These are phyloP conservation scores for Eucalyptus lansdowneana DNA, from an alignment of 345 rosid genomes.

Conservation along the genomic window DNA sequence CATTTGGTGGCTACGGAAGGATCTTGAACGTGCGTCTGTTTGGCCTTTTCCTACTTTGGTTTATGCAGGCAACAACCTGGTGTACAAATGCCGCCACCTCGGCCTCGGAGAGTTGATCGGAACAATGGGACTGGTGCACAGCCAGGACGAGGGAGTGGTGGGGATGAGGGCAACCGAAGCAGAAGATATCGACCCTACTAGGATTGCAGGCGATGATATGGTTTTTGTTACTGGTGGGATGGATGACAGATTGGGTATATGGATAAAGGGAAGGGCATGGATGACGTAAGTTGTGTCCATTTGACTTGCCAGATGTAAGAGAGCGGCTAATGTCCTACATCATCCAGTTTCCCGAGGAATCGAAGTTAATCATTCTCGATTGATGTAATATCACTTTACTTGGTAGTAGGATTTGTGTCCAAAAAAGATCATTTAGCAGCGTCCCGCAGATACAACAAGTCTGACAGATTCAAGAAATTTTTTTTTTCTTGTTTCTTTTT, in stretches of 20 bases:
- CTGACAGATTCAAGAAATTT: not conserved
- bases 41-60: not conserved
- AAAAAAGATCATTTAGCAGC: not conserved
- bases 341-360: not conserved
- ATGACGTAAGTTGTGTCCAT: not conserved
- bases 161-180: slow-evolving; percentile 57
- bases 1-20: not conserved
- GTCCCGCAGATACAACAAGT: not conserved
- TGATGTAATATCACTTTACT: not conserved
- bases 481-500: not conserved
- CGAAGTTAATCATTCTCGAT: not conserved
- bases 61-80: slow-evolving; percentile 92
- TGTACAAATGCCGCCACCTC: slow-evolving; percentile 57
- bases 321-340: not conserved
- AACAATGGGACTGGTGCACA: slow-evolving; percentile 52
- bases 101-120: slow-evolving; percentile 72
- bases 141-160: slow-evolving; percentile 41
- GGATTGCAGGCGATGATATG: not conserved
- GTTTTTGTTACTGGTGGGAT: not conserved
- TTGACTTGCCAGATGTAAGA: not conserved
- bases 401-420: not conserved
- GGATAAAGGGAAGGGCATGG: not conserved
- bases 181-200: slow-evolving; percentile 88
- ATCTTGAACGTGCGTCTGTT: not conserved
- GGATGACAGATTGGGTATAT: not conserved